These are phyloP conservation scores for Sugiyamaella castrensis DNA, from an alignment of 1,139 yeast genomes.

Conservation along the genomic window DNA sequence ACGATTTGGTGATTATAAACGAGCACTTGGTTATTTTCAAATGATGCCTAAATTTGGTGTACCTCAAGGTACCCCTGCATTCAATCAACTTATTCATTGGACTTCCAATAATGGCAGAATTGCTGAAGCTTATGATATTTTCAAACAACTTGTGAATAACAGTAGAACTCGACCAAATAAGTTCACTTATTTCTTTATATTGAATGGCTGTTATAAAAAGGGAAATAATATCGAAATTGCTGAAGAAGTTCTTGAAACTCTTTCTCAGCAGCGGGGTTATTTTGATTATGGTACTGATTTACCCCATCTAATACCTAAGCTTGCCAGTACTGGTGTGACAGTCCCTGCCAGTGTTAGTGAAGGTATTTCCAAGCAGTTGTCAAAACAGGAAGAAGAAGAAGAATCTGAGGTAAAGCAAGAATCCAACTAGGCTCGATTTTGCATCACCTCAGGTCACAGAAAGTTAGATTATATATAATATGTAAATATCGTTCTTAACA, in stretches of 20 bases:
- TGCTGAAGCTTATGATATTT: constrained; percentile 45
- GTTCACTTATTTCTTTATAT: constrained; percentile 55
- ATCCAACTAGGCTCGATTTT: too few species aligned
- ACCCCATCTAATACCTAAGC: constrained; percentile 13
- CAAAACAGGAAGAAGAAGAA: background rate
- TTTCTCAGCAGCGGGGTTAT: constrained; percentile 16
- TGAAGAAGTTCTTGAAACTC: constrained; percentile 40
- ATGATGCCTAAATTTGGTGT: constrained; percentile 43
- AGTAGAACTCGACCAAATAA: constrained; percentile 43
- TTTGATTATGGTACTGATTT: constrained; percentile 17
- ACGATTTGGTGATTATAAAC: constrained; percentile 45
- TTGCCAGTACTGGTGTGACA: constrained; percentile 7
- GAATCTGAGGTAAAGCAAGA: too few species aligned
- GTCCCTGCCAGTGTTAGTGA: constrained; percentile 6
- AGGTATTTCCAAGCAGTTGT: background rate
- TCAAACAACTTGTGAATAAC: constrained; percentile 35
- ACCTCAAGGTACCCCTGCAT: constrained; percentile 45
- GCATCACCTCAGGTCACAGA: too few species aligned
- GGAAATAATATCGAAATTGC: constrained; percentile 32
- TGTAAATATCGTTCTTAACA: background rate
- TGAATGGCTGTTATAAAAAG: constrained; percentile 45
- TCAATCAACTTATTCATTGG: constrained; percentile 60
- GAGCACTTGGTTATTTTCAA: constrained; percentile 51
- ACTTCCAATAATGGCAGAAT: constrained; percentile 41
- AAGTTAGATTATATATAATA: background rate